Evolutionary conservation across 129 eudicot genomes (phyloP), one percentile per base, ranked within the genome.

Genomic region (Centella asiatica): DNA sequence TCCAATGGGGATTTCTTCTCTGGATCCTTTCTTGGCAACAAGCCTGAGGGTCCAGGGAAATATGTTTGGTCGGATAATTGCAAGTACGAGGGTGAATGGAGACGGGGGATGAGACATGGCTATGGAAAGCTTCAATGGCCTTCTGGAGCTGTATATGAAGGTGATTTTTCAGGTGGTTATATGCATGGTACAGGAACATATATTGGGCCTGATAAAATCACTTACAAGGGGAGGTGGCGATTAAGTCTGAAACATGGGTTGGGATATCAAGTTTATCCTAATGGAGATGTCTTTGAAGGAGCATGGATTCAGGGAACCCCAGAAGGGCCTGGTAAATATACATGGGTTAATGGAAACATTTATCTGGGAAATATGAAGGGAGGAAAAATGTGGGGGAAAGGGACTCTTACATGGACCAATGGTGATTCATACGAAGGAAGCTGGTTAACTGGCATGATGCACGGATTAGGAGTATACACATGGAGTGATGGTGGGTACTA

Each of bases 271-370:
- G 63, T 49, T 26, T 84, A 79, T 53, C 88, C 94, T 0, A 92
- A 84, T 63, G 88, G 86, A n/a, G 99, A 92, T 39, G 61, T 78
- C 20, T 87, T 84, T 34, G 99, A 92, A 81, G 96, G 99, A 17
- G 75, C 96, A n/a, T 92, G 99, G 99, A 87, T 87, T 42, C 96
- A 87, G 70, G 99, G 99, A 34, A 70, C 74, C 28, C 96, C 90
- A 9, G 99, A 92, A 52, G 99, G 99, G 27, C 95, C 94, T 25
- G 99, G 99, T 26, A 92, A 92, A 79, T 92, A 92, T 72, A 76
- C 76, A 9, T 89, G 97, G 95, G 78, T 77, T 29, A 74, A 78
- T 49, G 92, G 95, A 53, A 89, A 89, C 48, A 76, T 85, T 37
- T 89, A 89, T 62, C 17, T 76, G 20, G 97, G 97, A 28, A 78